Base-by-base conservation (phyloP, 768 basidiomycete genomes). In the Omphalotus guepiniiformis region DNA sequence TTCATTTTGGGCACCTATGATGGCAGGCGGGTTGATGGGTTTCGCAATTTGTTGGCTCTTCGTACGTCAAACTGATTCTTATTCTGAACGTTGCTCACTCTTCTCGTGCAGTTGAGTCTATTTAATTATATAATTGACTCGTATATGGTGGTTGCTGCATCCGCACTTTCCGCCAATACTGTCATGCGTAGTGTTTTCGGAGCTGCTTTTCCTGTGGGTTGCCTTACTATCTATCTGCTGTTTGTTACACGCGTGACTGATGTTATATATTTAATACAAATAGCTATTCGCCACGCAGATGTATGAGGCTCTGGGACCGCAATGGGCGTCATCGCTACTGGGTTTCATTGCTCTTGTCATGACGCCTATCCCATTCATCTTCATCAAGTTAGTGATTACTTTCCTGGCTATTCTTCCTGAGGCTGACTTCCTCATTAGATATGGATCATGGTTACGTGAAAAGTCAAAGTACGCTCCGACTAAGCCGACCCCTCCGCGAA, bases 121-220 rank as follows among this genome's bases (percentile, higher is more conserved):
- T 60, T 80, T 53, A 83, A 79, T 52, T 85, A 85, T 54, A 74
- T 82, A 28, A 74, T 84, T 34, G 83, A 83, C 59, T 70, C 76
- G 3, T 83, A 83, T 54, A 60, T 79, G 18, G 58, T 68, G 48
- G 67, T 73, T 4, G 74, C 81, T 6, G 80, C 82, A 1, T 79
- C 78, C 8, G 81, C 80, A 1, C 62, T 83, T 8, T 75, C 82
- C 2, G 69, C 72, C 2, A 76, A 58, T 42, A 79, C 76, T 0
- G 74, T 83, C 13, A 58, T 74, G 2, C 73, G 79, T 15, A 80
- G 78, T 53, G 50, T 75, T 7, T 75, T 74, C 40, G 82, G 79
- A 26, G 76, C 77, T 21, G 70, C 59, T 4, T 79, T 79, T 51
- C 79, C 76, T 18, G 70, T 73, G 52, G n/a, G n/a, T n/a, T n/a